phyloP scores from a whole-genome alignment of 2,329 filamentous ascomycete genomes.

The Fusarium sublunatum region DNA sequence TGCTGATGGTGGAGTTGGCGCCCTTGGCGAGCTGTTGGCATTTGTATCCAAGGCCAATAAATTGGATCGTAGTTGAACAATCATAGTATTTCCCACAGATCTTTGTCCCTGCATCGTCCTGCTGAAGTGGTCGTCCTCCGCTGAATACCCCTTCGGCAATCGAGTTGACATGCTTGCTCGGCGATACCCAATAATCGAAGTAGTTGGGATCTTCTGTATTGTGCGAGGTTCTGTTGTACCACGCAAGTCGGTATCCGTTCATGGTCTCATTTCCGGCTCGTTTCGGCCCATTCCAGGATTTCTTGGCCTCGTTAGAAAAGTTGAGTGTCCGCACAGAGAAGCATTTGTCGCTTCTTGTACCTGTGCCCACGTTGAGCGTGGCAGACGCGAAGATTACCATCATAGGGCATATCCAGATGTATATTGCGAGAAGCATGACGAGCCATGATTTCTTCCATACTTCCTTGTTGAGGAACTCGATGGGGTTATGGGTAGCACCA shows the following conservation, averaged over 20 bases:
- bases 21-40: slow-evolving; percentile 32
- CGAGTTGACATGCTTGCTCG: slow-evolving; percentile 1
- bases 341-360: slow-evolving; percentile 6
- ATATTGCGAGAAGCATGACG: slow-evolving; percentile 39
- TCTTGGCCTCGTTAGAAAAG: slow-evolving; percentile 35
- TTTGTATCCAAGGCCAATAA: slow-evolving; percentile 37
- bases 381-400: slow-evolving; percentile 39
- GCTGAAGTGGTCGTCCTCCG: slow-evolving; percentile 16
- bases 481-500: slow-evolving; percentile 23
- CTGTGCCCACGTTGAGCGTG: slow-evolving; percentile 22
- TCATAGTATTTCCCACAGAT: slow-evolving; percentile 38
- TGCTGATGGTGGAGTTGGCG: slow-evolving; percentile 9
- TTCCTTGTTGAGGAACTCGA: slow-evolving; percentile 33
- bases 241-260: slow-evolving; percentile 28
- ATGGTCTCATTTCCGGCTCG: slow-evolving; percentile 12
- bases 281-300: slow-evolving; percentile 6
- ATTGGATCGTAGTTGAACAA: slow-evolving; percentile 37
- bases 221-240: slow-evolving; percentile 28
- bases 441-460: slow-evolving; percentile 39
- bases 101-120: slow-evolving; percentile 13
- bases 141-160: slow-evolving; percentile 35
- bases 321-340: slow-evolving; percentile 37
- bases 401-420: slow-evolving; percentile 35
- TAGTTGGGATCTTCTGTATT: background rate
- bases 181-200: slow-evolving; percentile 36